Evolutionary conservation across 1,284 basidiomycete genomes (phyloP).

Genomic region (Trametes sp.): DNA sequence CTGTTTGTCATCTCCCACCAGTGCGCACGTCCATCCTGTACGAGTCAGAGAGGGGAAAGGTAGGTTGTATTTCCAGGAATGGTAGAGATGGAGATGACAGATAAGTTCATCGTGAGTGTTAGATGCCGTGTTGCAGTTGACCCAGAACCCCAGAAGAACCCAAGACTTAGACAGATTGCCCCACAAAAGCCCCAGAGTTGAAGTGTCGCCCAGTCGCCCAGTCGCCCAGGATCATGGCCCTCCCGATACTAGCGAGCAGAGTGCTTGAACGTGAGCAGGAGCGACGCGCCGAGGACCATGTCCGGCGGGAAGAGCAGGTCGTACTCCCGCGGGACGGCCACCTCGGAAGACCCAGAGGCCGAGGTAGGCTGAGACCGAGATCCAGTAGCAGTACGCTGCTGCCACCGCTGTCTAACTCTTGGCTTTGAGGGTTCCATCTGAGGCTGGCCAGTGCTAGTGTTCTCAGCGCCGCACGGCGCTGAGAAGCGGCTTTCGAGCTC

Average conservation of each 20-base stretch:
- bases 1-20: conserved; percentile 1
- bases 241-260: conserved; percentile 23
- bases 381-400: background rate
- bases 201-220: background rate
- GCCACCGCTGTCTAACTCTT: background rate
- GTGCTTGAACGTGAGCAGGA: conserved; percentile 50
- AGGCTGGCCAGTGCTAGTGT: no score
- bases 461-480: no score
- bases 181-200: background rate
- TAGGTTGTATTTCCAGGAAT: background rate
- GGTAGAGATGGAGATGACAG: background rate
- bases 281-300: conserved; percentile 49
- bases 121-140: no score
- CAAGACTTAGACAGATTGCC: background rate
- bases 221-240: background rate
- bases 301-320: conserved; percentile 41
- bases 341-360: no score
- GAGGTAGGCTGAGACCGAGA: no score
- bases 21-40: background rate
- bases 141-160: background rate
- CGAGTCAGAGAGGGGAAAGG: no score
- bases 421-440: no score
- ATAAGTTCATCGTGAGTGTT: background rate
- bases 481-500: conserved; percentile 8
- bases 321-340: conserved; percentile 38